Evolutionary conservation across 2,329 filamentous ascomycete genomes (phyloP), one percentile per base, ranked within the genome.

Genomic region (Colletotrichum coccodes): DNA sequence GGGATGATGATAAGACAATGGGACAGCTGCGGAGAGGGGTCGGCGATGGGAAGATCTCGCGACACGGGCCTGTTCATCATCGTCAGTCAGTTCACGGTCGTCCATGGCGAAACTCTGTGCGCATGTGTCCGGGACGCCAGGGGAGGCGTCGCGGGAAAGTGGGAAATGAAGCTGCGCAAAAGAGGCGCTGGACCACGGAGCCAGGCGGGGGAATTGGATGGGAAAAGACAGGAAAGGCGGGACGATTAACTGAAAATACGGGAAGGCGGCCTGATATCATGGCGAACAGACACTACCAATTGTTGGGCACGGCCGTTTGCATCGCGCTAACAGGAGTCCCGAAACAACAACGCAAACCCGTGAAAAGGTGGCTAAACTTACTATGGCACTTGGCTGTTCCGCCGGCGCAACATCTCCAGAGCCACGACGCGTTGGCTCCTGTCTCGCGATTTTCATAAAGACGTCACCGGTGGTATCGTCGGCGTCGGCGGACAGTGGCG

Each of bases 371-470:
- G 28, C 53, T 71, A 28, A 44, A 86, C 86, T 84, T 82, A 88
- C 86, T 53, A 83, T 78, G 38, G 81, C 76, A 71, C 78, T 83
- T 56, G 80, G 79, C 44, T 78, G 80, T 34, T 82, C 80, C 6
- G 71, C 70, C 62, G 70, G 72, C 30, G 76, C 73, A 47, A 77
- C 78, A 7, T 79, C 78, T 49, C 82, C 80, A 9, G 74, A 70
- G 21, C 75, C 73, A 58, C 80, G 82, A 54, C 79, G 81, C 18
- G 76, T 73, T 16, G 82, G 72, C 70, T 89, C 87, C 67, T 90
- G 86, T 12, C 84, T 81, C 14, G 88, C 87, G 68, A 90, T 89
- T 61, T 82, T 85, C 68, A 90, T 82, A 71, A 90, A 90, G 46
- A 90, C 79, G 71, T 90, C 88, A 44, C 86, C 86, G 4, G 83